A percentile compares a stretch with the other conserved stretches of the same genome.
phyloP scores from a whole-genome alignment of 2,329 filamentous ascomycete genomes.

The Chrysosphaeria jannelii region DNA sequence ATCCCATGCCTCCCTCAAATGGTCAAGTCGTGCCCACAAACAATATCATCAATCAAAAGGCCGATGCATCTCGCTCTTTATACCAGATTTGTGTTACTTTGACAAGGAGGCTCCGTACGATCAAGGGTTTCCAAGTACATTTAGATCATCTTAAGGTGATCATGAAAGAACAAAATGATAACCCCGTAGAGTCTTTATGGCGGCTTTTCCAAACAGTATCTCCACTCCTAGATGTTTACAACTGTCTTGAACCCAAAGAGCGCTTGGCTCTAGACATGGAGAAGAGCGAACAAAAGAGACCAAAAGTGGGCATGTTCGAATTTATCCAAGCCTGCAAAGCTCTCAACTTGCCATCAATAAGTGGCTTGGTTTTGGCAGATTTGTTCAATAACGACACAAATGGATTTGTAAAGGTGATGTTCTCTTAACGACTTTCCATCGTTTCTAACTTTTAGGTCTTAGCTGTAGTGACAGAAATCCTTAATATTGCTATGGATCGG shows the following conservation, averaged over 20 bases:
- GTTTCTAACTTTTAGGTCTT: no score
- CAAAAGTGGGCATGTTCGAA: constrained; percentile 71
- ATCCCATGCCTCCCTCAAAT: constrained; percentile 12
- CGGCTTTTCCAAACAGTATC: constrained; percentile 55
- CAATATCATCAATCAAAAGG: constrained; percentile 93
- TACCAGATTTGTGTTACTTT: constrained; percentile 86
- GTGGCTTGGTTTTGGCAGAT: constrained; percentile 79
- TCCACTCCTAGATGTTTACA: constrained; percentile 70
- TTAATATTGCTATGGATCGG: constrained; percentile 56
- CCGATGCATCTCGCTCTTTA: constrained; percentile 67
- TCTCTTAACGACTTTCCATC: no score
- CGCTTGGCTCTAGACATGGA: constrained; percentile 36
- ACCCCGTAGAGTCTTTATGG: constrained; percentile 81
- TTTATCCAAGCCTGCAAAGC: constrained; percentile 75
- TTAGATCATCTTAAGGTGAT: constrained; percentile 40
- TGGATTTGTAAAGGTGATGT: constrained; percentile 75
- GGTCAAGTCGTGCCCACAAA: constrained; percentile 45
- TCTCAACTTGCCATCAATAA: constrained; percentile 44
- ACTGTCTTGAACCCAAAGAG: constrained; percentile 42
- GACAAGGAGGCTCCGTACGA: constrained; percentile 50
- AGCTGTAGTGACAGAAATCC: constrained; percentile 70
- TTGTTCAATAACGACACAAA: constrained; percentile 84
- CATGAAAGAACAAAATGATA: constrained; percentile 33
- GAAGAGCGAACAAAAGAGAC: constrained; percentile 35
- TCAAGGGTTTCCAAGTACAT: constrained; percentile 55